Percentiles rank a stretch among this genome's conserved stretches.
Conservation (phyloP, 2,329 filamentous ascomycete species). For the Alternaria burnsii region DNA sequence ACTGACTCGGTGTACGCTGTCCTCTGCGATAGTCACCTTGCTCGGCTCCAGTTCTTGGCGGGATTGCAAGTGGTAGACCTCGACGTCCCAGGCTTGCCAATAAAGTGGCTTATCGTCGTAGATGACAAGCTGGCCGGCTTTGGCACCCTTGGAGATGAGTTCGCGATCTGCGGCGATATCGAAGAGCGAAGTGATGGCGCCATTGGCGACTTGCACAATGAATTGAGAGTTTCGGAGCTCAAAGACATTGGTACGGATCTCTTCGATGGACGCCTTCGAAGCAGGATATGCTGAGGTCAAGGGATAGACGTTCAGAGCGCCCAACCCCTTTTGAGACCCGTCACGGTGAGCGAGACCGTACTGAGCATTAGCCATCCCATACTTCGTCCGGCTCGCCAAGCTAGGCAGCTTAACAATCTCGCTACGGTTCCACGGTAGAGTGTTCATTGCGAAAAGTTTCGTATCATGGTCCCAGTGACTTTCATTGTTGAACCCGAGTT, state of each 20-base stretch:
- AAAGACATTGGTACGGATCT: conserved; percentile 70
- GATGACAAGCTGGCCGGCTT: conserved; percentile 90
- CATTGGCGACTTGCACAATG: conserved; percentile 74
- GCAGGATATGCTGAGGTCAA: conserved; percentile 37
- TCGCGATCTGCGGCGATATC: conserved; percentile 79
- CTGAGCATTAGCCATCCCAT: conserved; percentile 32
- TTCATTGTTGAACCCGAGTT: conserved; percentile 69
- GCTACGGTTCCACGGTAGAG: conserved; percentile 82
- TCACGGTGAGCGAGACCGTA: conserved; percentile 56
- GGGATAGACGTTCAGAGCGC: conserved; percentile 51
- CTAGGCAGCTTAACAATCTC: conserved; percentile 73
- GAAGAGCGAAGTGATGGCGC: conserved; percentile 83
- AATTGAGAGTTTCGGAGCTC: conserved; percentile 82
- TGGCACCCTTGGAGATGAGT: conserved; percentile 73
- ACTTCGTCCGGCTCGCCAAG: conserved; percentile 37
- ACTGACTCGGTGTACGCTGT: conserved; percentile 78
- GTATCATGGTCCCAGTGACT: conserved; percentile 52
- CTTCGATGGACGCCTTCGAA: conserved; percentile 57
- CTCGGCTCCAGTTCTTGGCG: conserved; percentile 76
- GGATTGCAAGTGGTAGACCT: conserved; percentile 92
- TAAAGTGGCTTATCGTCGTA: conserved; percentile 98
- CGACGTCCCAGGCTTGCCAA: conserved; percentile 98
- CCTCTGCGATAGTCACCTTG: conserved; percentile 75
- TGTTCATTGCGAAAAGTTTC: conserved; percentile 77
- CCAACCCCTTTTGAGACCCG: conserved; percentile 41